A percentile compares a stretch with the other conserved stretches of the same genome.
phyloP scores from a whole-genome alignment of 371 early-diverging fungal species.

The Apophysomyces variabilis region DNA sequence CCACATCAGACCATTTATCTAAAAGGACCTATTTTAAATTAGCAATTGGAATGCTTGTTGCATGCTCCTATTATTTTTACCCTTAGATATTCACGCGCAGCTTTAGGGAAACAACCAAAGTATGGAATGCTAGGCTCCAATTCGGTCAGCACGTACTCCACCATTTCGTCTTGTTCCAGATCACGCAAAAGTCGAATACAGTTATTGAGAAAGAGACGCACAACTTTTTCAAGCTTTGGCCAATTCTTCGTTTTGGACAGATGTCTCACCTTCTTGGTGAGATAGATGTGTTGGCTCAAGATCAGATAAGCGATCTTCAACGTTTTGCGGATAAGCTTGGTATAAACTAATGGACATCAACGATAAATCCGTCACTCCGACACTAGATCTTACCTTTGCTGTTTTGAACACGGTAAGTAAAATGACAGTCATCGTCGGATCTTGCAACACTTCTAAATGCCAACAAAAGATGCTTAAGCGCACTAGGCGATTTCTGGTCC shows the following conservation, averaged over 20 bases:
- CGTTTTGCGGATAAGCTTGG: conserved; percentile 68
- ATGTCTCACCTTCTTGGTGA: conserved; percentile 53
- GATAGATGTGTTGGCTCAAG: conserved; percentile 62
- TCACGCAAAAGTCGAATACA: conserved; percentile 76
- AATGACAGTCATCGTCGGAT: conserved; percentile 54
- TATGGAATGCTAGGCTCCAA: conserved; percentile 74
- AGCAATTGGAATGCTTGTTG: not conserved
- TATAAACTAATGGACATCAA: conserved; percentile 61
- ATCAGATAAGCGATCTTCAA: conserved; percentile 61
- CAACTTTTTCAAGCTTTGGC: conserved; percentile 73
- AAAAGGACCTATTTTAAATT: conserved; percentile 41
- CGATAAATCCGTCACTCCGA: not conserved
- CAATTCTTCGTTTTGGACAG: conserved; percentile 73
- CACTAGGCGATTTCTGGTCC: conserved; percentile 30
- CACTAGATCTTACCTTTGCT: conserved; percentile 47
- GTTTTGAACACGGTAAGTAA: conserved; percentile 72
- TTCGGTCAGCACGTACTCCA: conserved; percentile 78
- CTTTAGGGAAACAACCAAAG: conserved; percentile 84
- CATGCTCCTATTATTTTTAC: conserved; percentile 33
- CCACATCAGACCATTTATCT: conserved; percentile 68
- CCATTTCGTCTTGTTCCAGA: conserved; percentile 79
- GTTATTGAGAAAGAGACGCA: conserved; percentile 77
- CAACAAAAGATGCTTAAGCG: conserved; percentile 60
- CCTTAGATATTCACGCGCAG: conserved; percentile 78
- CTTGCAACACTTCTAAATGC: conserved; percentile 85